Evolutionary conservation across 352 stramenopile species (phyloP).

Genomic region (Globisporangium polare): DNA sequence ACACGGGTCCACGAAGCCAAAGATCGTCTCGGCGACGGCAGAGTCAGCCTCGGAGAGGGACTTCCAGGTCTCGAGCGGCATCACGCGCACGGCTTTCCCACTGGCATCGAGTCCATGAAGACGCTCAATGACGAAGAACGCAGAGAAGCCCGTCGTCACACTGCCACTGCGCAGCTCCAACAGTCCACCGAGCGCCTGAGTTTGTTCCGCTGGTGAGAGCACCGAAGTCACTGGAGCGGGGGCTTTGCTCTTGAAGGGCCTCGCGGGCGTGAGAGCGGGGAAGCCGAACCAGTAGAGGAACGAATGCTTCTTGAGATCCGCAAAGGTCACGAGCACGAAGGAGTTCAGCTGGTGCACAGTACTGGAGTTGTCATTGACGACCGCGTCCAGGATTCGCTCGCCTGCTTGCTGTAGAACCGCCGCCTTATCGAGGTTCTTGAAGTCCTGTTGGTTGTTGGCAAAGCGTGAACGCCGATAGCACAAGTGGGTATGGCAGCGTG

Average conservation of each 20-base stretch:
- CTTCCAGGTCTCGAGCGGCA: slow-evolving; percentile 30
- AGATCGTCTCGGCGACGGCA: slow-evolving; percentile 38
- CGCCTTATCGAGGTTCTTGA: slow-evolving; percentile 83
- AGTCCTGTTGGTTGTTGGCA: slow-evolving; percentile 41
- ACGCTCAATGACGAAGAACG: slow-evolving; percentile 73
- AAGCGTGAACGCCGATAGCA: not conserved
- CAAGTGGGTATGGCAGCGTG: not conserved
- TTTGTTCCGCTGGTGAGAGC: slow-evolving; percentile 38
- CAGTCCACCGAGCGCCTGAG: slow-evolving; percentile 31
- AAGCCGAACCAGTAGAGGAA: slow-evolving; percentile 95
- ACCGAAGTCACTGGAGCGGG: slow-evolving; percentile 25
- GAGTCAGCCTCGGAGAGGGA: not conserved
- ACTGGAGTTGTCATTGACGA: slow-evolving; percentile 19
- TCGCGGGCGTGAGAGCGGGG: slow-evolving; percentile 58
- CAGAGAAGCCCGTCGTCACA: slow-evolving; percentile 27
- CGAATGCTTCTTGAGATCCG: slow-evolving; percentile 91
- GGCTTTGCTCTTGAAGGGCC: slow-evolving; percentile 30
- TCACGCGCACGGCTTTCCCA: slow-evolving; percentile 24
- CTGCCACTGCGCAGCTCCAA: slow-evolving; percentile 31
- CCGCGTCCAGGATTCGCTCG: slow-evolving; percentile 32
- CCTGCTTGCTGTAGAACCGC: slow-evolving; percentile 49
- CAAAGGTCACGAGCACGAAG: slow-evolving; percentile 90
- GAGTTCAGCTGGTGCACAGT: slow-evolving; percentile 57
- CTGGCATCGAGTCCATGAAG: slow-evolving; percentile 5
- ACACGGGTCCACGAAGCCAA: slow-evolving; percentile 89